These are phyloP conservation scores for Echium plantagineum DNA, from an alignment of 257 asterid genomes.

Conservation along the genomic window DNA sequence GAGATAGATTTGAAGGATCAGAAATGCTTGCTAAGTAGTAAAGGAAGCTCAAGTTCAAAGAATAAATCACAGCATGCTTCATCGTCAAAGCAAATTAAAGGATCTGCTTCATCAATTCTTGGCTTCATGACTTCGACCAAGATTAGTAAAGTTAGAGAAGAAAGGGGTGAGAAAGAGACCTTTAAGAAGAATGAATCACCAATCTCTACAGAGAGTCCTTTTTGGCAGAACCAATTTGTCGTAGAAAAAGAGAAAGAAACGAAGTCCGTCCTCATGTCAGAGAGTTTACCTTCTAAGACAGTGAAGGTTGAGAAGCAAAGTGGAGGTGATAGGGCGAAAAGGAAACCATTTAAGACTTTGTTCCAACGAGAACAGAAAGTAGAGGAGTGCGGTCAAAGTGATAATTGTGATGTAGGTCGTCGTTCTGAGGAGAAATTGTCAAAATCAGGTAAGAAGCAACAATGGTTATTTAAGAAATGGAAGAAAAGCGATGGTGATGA, in stretches of 20 bases:
- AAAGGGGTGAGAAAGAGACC: slow-evolving; percentile 11
- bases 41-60: slow-evolving; percentile 20
- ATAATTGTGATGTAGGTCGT: slow-evolving; percentile 6
- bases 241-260: slow-evolving; percentile 20
- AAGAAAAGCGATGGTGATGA: slow-evolving; percentile 35
- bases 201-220: slow-evolving; percentile 56
- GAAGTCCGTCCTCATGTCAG: slow-evolving; percentile 37
- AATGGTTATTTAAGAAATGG: slow-evolving; percentile 76
- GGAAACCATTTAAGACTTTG: slow-evolving; percentile 28
- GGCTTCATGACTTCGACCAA: slow-evolving; percentile 38
- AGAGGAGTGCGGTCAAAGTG: slow-evolving; percentile 10
- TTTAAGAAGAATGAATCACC: slow-evolving; percentile 22
- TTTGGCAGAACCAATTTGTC: slow-evolving; percentile 23
- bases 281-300: slow-evolving; percentile 22
- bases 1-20: slow-evolving; percentile 55
- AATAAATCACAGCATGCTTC: slow-evolving; percentile 23
- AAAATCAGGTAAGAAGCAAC: slow-evolving; percentile 35
- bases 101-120: slow-evolving; percentile 41
- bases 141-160: slow-evolving; percentile 29
- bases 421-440: slow-evolving; percentile 18
- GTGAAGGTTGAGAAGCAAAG: slow-evolving; percentile 21
- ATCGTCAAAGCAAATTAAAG: slow-evolving; percentile 36
- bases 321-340: slow-evolving; percentile 27
- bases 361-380: slow-evolving; percentile 26
- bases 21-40: slow-evolving; percentile 13